Evolutionary conservation across 1,284 basidiomycete genomes (phyloP).

Genomic region (Anthracocystis panici-leucophaei): DNA sequence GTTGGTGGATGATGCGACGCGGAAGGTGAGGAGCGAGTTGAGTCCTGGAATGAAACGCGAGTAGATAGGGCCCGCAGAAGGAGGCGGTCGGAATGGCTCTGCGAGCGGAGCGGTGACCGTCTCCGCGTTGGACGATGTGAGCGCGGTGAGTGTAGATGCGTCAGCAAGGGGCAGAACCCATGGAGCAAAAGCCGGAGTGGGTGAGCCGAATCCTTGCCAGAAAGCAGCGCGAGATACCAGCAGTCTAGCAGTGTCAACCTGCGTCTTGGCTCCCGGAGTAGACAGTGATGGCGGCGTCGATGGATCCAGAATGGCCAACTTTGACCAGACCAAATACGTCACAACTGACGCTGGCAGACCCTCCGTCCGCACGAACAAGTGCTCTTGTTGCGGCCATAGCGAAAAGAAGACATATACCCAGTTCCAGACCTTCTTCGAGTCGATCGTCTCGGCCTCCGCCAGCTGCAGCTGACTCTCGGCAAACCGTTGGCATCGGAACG

Average conservation of each 20-base stretch:
- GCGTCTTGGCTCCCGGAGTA: conserved; percentile 15
- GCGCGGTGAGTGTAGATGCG: conserved; percentile 16
- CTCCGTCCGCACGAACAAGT: conserved; percentile 7
- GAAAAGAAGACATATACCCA: conserved; percentile 50
- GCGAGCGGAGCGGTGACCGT: conserved; percentile 20
- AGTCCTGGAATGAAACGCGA: conserved; percentile 60
- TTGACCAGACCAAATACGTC: conserved; percentile 20
- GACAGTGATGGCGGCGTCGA: conserved; percentile 11
- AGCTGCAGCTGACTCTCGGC: conserved; percentile 20
- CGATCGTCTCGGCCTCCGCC: not conserved
- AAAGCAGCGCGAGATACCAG: conserved; percentile 57
- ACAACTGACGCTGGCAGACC: conserved; percentile 14
- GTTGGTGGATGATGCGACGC: conserved; percentile 46
- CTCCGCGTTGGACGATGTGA: conserved; percentile 32
- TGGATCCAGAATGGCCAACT: conserved; percentile 51
- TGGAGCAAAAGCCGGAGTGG: conserved; percentile 34
- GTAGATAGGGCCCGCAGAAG: conserved; percentile 48
- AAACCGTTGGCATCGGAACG: conserved; percentile 43
- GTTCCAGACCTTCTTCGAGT: conserved; percentile 41
- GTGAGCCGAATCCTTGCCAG: conserved; percentile 58
- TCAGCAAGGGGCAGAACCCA: conserved; percentile 41
- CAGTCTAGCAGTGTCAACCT: conserved; percentile 17
- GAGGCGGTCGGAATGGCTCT: conserved; percentile 24
- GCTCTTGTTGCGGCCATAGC: conserved; percentile 60
- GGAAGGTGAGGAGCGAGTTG: conserved; percentile 59